phyloP scores from a whole-genome alignment of 2,329 filamentous ascomycete species.

The Dactylonectria macrodidyma region DNA sequence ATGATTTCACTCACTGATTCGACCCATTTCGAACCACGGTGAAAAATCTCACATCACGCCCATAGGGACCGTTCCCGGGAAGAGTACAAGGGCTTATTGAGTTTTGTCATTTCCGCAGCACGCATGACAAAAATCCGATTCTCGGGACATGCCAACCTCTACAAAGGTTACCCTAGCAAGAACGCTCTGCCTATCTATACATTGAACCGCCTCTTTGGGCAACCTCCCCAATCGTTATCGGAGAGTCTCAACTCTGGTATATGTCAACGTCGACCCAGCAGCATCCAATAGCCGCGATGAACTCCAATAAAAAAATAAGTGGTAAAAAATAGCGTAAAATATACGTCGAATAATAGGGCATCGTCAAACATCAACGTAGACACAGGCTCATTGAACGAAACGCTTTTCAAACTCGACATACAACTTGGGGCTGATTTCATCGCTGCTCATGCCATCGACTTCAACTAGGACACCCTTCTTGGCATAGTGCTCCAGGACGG shows the following conservation, averaged over 20 bases:
- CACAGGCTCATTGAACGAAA: conserved; percentile 64
- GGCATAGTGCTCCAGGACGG: conserved; percentile 91
- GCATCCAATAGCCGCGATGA: conserved; percentile 42
- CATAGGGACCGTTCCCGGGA: too few relatives aligned
- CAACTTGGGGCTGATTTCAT: conserved; percentile 95
- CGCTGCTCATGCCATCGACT: conserved; percentile 89
- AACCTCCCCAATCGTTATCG: conserved; percentile 7
- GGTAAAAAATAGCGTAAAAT: conserved; percentile 23
- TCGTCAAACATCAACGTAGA: conserved; percentile 22
- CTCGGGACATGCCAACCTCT: background rate
- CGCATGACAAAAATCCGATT: conserved; percentile 5
- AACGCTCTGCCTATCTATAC: conserved; percentile 15
- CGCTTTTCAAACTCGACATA: conserved; percentile 85
- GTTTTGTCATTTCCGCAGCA: conserved; percentile 17
- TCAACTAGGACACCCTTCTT: conserved; percentile 87
- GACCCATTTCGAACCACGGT: background rate
- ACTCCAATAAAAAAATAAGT: conserved; percentile 37
- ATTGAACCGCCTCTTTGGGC: conserved; percentile 13
- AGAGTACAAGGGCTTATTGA: conserved; percentile 2
- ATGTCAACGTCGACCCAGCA: conserved; percentile 40
- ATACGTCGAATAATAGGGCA: conserved; percentile 27
- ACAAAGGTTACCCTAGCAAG: background rate
- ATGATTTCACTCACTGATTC: background rate
- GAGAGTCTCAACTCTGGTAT: conserved; percentile 28
- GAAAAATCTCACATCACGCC: background rate